These are phyloP conservation scores for Tephrocybe sp. DNA, from an alignment of 768 basidiomycete species.

Conservation along the genomic window DNA sequence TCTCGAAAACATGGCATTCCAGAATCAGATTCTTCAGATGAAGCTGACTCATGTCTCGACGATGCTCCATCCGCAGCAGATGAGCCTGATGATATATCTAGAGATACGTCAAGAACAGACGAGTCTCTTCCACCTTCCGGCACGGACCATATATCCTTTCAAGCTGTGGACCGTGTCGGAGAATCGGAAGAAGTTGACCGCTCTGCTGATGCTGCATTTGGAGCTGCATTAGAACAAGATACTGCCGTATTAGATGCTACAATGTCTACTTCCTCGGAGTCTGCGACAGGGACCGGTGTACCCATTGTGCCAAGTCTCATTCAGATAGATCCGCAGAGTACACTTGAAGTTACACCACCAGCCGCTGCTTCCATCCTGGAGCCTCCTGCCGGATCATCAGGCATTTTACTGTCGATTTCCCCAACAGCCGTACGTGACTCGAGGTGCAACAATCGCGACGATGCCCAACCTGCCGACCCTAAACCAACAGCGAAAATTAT, in stretches of 20 bases:
- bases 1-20: conserved; percentile 21
- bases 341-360: conserved; percentile 7
- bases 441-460: neutral
- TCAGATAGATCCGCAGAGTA: neutral
- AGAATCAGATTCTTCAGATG: conserved; percentile 21
- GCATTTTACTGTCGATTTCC: conserved; percentile 2
- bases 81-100: neutral
- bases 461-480: neutral
- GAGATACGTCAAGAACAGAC: neutral
- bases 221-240: conserved; percentile 33
- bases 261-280: neutral
- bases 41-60: conserved; percentile 36
- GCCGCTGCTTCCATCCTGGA: neutral
- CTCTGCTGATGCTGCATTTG: conserved; percentile 31
- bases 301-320: conserved; percentile 20
- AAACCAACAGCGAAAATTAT: conserved; percentile 24
- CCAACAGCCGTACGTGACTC: neutral
- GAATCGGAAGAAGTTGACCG: conserved; percentile 31
- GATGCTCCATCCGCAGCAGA: conserved; percentile 29
- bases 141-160: conserved; percentile 25
- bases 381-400: conserved; percentile 2
- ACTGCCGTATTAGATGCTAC: conserved; percentile 14
- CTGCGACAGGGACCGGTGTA: neutral
- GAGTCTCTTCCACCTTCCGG: conserved; percentile 2
- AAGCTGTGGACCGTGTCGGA: conserved; percentile 26